Base-by-base conservation (phyloP, 805 yeast genomes). In the Starmerella stellata region DNA sequence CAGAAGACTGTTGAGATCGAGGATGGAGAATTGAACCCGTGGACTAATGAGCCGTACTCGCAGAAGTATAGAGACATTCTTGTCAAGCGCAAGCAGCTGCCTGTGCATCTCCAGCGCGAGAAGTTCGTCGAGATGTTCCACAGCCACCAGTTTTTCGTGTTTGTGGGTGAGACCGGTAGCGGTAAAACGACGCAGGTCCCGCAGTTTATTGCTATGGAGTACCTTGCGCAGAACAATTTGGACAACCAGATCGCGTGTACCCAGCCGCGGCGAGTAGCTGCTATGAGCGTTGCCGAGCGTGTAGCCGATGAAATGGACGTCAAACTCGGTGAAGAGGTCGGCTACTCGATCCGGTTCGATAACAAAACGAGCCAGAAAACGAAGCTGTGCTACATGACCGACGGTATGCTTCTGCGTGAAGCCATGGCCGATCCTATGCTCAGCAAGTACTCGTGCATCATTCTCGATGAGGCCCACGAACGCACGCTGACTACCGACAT, bases 151-250 rank as follows among this genome's bases (percentile, higher is more conserved):
- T 79, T 87, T 55, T 78, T 90, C 92, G 96, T 87, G 28, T 82
- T 90, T 59, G 96, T 90, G 38, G 98, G 98, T 65, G 98, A 87
- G 58, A 87, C 98, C 4, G 98, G 98, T 64, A 82, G 95, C 23
- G 98, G 98, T 71, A 87, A 87, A 60, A 87, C 96, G 20, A 87
- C 98, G 1, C 98, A 87, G 63, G 85, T 87, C 46, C 96, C 98
- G 3, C 98, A 87, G 61, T 90, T 85, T 60, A 95, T 87, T 18
- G 63, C 76, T 36, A 82, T 72, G 52, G 95, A 90, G 56, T 96
- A 85, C 50, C 70, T 87, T 69, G 94, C 95, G 15, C 94, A 82
- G 52, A 47, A 45, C 17, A 63, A 82, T 48, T 62, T 63, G 38
- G 85, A 87, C 4, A 74, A 74, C 14, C 87, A 76, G 60, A 87